Evolutionary conservation across 192 early-diverging fungal genomes (phyloP).

Genomic region (Ramicandelaber brevisporus): DNA sequence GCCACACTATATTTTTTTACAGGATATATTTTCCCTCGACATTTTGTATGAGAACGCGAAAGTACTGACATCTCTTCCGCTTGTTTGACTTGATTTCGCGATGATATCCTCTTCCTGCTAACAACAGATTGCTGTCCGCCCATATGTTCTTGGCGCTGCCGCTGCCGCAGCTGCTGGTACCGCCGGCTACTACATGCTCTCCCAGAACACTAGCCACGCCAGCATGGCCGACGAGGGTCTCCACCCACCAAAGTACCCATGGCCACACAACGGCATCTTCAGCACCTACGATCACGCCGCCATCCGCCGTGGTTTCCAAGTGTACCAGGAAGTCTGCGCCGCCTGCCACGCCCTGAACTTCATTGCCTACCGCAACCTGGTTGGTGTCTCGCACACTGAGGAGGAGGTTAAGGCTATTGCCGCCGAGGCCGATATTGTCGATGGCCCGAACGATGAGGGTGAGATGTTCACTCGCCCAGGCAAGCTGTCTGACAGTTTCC

Average conservation of each 20-base stretch:
- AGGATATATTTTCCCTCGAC: too few species aligned
- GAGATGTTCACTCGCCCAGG: constrained; percentile 83
- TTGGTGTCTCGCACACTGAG: constrained; percentile 80
- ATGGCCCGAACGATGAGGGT: constrained; percentile 81
- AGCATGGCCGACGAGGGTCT: constrained; percentile 79
- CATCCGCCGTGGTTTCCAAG: constrained; percentile 94
- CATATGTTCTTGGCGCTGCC: constrained; percentile 18
- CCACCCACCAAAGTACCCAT: constrained; percentile 71
- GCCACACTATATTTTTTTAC: too few species aligned
- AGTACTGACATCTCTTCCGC: too few species aligned
- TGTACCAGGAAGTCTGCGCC: constrained; percentile 94
- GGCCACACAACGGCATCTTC: constrained; percentile 55
- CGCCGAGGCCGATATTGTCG: constrained; percentile 68
- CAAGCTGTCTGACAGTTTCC: constrained; percentile 81
- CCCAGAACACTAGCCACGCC: constrained; percentile 30
- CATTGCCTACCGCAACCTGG: constrained; percentile 83
- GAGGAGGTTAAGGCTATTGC: constrained; percentile 87
- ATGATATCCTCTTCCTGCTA: too few species aligned
- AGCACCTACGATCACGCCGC: constrained; percentile 88
- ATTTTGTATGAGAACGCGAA: too few species aligned
- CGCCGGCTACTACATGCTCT: constrained; percentile 19
- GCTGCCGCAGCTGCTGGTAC: constrained; percentile 29
- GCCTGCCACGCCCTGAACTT: constrained; percentile 90
- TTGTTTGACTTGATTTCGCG: too few species aligned
- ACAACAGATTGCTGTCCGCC: too few species aligned